These are phyloP conservation scores for Daldinia eschscholtzii DNA, from an alignment of 2,329 filamentous ascomycete species.

Conservation along the genomic window DNA sequence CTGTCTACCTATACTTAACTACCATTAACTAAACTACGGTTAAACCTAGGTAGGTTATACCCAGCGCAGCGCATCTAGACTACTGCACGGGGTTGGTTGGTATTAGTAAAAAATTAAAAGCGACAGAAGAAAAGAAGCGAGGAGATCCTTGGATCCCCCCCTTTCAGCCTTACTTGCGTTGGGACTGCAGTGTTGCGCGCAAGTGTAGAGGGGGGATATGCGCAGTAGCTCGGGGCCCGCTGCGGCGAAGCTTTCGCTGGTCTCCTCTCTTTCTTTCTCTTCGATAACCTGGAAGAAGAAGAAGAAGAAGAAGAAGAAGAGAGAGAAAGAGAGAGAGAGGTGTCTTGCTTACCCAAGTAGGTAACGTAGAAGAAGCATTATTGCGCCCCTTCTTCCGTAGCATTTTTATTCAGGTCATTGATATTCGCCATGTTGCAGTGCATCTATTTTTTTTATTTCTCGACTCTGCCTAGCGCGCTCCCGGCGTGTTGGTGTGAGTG, in stretches of 20 bases:
- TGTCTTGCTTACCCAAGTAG: background rate
- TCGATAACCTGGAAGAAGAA: too few relatives aligned
- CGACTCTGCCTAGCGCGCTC: slow-evolving; percentile 47
- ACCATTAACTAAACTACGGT: background rate
- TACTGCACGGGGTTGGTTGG: slow-evolving; percentile 8
- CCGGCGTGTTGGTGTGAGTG: slow-evolving; percentile 50
- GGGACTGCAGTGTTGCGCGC: slow-evolving; percentile 2
- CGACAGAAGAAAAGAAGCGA: background rate
- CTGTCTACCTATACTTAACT: background rate
- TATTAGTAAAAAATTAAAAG: slow-evolving; percentile 1
- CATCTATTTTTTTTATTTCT: slow-evolving; percentile 11
- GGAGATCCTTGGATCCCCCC: background rate
- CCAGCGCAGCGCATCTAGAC: background rate
- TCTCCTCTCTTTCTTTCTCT: background rate
- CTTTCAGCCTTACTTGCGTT: slow-evolving; percentile 12
- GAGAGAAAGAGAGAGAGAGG: background rate
- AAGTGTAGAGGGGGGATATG: slow-evolving; percentile 1
- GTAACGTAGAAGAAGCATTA: background rate
- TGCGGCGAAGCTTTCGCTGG: slow-evolving; percentile 4
- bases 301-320: too few relatives aligned
- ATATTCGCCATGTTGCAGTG: slow-evolving; percentile 33
- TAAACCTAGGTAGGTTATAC: background rate
- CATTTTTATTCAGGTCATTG: slow-evolving; percentile 11
- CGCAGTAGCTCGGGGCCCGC: slow-evolving; percentile 16
- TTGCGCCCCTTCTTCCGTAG: slow-evolving; percentile 14